Base-by-base conservation (phyloP, 257 asterid species). In the Euphrasia confusa region DNA sequence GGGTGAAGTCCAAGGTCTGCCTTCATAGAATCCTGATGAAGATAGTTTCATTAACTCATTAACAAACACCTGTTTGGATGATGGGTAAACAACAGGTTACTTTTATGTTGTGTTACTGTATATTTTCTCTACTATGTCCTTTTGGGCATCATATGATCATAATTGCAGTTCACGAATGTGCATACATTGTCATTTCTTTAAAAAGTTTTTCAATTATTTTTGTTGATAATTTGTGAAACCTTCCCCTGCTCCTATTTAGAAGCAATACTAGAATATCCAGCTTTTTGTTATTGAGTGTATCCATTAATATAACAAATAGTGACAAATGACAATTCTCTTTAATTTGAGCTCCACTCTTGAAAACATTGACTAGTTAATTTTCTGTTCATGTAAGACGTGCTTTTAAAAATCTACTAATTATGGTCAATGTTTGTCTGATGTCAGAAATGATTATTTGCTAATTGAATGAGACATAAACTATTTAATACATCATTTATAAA, bases 1-100 rank as follows among this genome's bases (percentile, higher is more conserved):
- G 39, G 71, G 69, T 48, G 70, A 50, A 64, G 62, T 69, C 30
- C 35, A 18, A 18, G 65, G 32, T 48, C 57, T 49, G 50, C 58
- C 72, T 69, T 35, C 40, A 7, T 35, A 35, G 8, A 64, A 53
- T 70, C 44, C 40, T 47, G 30, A 28, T 7, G 40, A 2, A 33
- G 6, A 33, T 33, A 5, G 33, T 30, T 30, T 30, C 33, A 30
- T 30, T 4, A 30, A 30, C 33, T 30, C 47, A 61, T 18, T 42
- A 50, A 28, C 21, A 30, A 1, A 12, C 44, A 27, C 14, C 48
- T 42, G 48, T 42, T 32, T 32, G 6, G 40, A 5, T 35, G 3
- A 2, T 35, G 40, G 40, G 7, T 35, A 9, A 9, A 9, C 7
- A 35, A 35, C 40, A 35, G 40, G 40, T 35, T 35, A 35, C 9